Conservation (phyloP, 176 grass and related monocot species). For the Miscanthus lutarioriparius region DNA sequence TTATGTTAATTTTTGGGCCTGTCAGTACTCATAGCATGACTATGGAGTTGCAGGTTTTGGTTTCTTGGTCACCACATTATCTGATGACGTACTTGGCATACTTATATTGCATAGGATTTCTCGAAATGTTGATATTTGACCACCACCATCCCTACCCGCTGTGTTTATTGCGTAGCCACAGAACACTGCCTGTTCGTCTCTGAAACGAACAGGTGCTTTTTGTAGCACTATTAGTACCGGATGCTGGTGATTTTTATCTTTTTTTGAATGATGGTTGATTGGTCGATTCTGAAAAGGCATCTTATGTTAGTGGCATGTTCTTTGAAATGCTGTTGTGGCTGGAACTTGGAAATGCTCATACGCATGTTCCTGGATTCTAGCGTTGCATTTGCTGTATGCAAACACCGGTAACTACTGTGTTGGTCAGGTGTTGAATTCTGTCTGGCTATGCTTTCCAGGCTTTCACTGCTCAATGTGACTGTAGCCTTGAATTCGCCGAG, state of each 20-base stretch:
- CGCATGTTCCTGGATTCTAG: neutral
- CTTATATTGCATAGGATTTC: neutral
- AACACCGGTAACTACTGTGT: neutral
- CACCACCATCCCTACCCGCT: neutral
- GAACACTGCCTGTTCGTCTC: neutral
- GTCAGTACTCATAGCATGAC: constrained; percentile 26
- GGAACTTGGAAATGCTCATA: neutral
- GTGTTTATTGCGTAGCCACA: neutral
- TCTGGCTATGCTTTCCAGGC: neutral
- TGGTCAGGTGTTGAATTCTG: neutral
- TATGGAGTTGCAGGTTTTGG: constrained; percentile 3
- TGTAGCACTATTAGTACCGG: neutral
- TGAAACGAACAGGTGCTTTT: neutral
- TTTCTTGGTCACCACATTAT: neutral
- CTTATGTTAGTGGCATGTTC: neutral
- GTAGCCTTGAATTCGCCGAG: constrained; percentile 21
- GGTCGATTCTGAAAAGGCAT: neutral
- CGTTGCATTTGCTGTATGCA: neutral
- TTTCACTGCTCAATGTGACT: constrained; percentile 40
- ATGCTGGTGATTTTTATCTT: no score
- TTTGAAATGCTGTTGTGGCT: neutral
- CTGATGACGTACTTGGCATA: constrained; percentile 19
- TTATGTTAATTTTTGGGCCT: constrained; percentile 1
- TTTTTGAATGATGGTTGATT: neutral
- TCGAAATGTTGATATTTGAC: neutral